Evolutionary conservation across 148 eudicot species (phyloP).

Genomic region (Beta vulgaris): DNA sequence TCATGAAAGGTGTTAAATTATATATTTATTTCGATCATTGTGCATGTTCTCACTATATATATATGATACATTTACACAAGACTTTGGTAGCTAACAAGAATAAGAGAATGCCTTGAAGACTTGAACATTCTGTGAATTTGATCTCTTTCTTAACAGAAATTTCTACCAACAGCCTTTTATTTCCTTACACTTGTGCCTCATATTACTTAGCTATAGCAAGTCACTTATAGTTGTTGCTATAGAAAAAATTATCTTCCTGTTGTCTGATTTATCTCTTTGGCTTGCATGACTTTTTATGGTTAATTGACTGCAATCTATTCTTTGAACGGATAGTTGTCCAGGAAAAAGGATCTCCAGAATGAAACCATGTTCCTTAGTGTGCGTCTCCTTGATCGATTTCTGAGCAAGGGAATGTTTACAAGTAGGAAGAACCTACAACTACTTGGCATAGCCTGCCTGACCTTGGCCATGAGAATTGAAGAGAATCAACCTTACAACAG

Average conservation of each 20-base stretch:
- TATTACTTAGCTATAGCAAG: background rate
- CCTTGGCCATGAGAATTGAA: constrained; percentile 89
- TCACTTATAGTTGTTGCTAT: too few relatives aligned
- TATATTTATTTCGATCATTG: background rate
- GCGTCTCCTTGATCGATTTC: constrained; percentile 70
- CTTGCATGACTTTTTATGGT: background rate
- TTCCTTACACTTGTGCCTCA: background rate
- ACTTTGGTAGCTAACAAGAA: background rate
- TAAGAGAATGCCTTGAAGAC: background rate
- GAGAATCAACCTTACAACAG: constrained; percentile 91
- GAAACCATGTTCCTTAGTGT: constrained; percentile 88
- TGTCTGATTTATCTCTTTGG: background rate
- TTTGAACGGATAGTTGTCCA: constrained; percentile 51
- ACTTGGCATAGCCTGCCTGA: constrained; percentile 87
- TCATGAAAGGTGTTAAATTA: background rate
- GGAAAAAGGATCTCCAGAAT: constrained; percentile 53
- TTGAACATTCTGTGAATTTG: background rate
- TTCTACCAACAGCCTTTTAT: background rate
- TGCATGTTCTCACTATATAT: background rate
- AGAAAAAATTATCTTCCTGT: background rate
- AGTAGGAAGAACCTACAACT: constrained; percentile 65
- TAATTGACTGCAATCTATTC: background rate
- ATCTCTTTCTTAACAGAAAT: background rate
- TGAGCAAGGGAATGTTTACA: constrained; percentile 79
- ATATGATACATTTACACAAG: background rate